phyloP scores from a whole-genome alignment of 805 yeast species.

The Zygoascus tannicola region DNA sequence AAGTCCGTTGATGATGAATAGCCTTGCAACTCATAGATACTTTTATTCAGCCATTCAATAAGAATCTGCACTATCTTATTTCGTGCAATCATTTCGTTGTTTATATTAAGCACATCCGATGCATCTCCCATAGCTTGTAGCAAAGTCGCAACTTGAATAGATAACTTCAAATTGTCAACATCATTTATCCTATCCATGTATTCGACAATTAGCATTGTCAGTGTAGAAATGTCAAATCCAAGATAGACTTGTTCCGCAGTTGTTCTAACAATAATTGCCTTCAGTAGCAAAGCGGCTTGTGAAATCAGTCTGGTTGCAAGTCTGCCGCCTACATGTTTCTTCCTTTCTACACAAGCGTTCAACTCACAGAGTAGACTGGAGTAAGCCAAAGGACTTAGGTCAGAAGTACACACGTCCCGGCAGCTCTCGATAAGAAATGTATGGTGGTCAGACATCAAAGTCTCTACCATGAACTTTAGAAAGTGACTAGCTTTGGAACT shows the following conservation, averaged over 20 bases:
- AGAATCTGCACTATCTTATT: conserved; percentile 18
- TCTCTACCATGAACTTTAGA: conserved; percentile 26
- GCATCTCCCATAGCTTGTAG: conserved; percentile 18
- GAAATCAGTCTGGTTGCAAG: conserved; percentile 6
- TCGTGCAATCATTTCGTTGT: conserved; percentile 16
- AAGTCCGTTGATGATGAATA: neutral
- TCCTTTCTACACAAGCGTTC: conserved; percentile 18
- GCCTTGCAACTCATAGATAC: neutral
- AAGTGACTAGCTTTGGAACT: conserved; percentile 41
- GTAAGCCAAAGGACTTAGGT: conserved; percentile 52
- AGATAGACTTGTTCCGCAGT: conserved; percentile 19
- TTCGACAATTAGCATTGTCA: conserved; percentile 8
- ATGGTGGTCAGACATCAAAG: conserved; percentile 34
- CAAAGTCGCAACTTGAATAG: conserved; percentile 18
- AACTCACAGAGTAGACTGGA: conserved; percentile 39
- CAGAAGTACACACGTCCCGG: conserved; percentile 60
- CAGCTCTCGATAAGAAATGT: conserved; percentile 52
- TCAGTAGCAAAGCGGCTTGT: conserved; percentile 18
- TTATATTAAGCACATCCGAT: conserved; percentile 19
- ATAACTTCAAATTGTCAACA: conserved; percentile 13
- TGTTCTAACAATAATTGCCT: conserved; percentile 17
- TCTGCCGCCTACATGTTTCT: conserved; percentile 2
- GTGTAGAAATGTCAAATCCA: conserved; percentile 11
- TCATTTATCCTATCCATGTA: conserved; percentile 15
- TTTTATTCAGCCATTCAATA: conserved; percentile 22